Conservation (phyloP, 2,329 filamentous ascomycete genomes). For the Colletotrichum magnum region DNA sequence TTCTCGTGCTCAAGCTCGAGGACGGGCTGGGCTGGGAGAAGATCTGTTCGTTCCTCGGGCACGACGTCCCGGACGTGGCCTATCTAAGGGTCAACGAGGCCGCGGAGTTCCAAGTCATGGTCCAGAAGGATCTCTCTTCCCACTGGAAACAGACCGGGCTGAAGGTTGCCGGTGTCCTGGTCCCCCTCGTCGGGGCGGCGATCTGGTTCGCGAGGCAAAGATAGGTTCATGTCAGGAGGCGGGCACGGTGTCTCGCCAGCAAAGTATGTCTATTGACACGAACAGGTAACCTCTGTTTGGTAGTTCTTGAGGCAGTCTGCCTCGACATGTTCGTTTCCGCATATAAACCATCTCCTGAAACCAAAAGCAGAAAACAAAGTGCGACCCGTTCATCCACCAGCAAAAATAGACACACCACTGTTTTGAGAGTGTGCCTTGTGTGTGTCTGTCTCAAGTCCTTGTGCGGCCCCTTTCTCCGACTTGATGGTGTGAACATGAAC, state of each 20-base stretch:
- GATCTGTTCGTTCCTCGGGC: constrained; percentile 50
- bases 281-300: neutral
- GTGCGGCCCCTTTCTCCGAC: too few species aligned
- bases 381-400: too few species aligned
- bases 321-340: too few species aligned
- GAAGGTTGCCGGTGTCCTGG: constrained; percentile 7
- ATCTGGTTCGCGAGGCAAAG: constrained; percentile 11
- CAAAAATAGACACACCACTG: too few species aligned
- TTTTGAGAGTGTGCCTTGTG: too few species aligned
- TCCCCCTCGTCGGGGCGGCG: constrained; percentile 11
- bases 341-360: too few species aligned
- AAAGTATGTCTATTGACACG: neutral
- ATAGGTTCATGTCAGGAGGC: neutral
- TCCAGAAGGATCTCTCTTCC: constrained; percentile 14
- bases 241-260: neutral
- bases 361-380: too few species aligned
- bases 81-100: constrained; percentile 50
- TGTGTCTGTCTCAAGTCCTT: too few species aligned
- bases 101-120: constrained; percentile 45
- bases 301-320: too few species aligned
- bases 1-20: constrained; percentile 50
- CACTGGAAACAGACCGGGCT: constrained; percentile 24
- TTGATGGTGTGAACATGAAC: too few species aligned
- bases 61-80: constrained; percentile 47
- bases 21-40: constrained; percentile 54